Conservation (phyloP, 805 yeast species). For the Hanseniaspora pseudoguilliermondii region DNA sequence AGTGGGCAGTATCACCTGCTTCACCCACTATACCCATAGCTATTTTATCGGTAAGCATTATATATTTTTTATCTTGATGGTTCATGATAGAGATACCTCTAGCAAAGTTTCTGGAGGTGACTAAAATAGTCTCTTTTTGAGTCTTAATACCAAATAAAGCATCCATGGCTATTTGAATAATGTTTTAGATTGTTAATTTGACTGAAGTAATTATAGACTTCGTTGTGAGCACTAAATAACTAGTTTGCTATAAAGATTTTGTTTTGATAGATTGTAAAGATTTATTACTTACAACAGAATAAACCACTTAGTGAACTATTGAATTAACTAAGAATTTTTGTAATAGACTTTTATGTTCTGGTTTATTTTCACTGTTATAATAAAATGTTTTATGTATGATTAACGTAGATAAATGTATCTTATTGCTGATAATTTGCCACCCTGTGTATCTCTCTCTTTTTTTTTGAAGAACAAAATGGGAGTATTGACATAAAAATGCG, state of each 20-base stretch:
- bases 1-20: constrained; percentile 90
- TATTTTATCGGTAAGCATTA: constrained; percentile 58
- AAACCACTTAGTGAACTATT: too few relatives aligned
- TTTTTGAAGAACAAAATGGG: too few relatives aligned
- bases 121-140: constrained; percentile 67
- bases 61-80: constrained; percentile 68
- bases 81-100: constrained; percentile 78
- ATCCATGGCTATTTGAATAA: constrained; percentile 46
- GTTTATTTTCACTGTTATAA: too few relatives aligned
- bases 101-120: constrained; percentile 90
- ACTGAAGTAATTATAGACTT: neutral
- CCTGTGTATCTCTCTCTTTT: neutral
- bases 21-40: constrained; percentile 89
- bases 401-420: too few relatives aligned
- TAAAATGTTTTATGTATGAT: too few relatives aligned
- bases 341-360: too few relatives aligned
- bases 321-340: too few relatives aligned
- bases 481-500: too few relatives aligned
- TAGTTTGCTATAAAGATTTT: too few relatives aligned
- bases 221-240: neutral
- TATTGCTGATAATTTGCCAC: neutral
- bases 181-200: neutral
- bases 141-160: constrained; percentile 77
- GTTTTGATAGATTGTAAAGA: too few relatives aligned
- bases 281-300: too few relatives aligned